Conservation (phyloP, 306 rosid species). For the Sophora flavescens region DNA sequence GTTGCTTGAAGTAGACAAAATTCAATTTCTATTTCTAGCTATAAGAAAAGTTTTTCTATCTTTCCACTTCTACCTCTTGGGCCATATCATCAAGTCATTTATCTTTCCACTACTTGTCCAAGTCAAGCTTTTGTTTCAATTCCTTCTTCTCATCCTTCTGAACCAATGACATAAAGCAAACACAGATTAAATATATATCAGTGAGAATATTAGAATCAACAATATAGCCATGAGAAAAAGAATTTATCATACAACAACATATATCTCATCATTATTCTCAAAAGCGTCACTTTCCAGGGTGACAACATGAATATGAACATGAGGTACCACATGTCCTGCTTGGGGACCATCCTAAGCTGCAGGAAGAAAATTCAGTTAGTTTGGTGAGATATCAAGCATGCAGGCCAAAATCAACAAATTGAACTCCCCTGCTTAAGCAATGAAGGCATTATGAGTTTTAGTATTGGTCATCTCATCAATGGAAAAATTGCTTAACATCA, state of each 20-base stretch:
- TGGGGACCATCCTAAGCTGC: conserved; percentile 85
- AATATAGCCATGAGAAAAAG: conserved; percentile 15
- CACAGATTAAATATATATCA: conserved; percentile 28
- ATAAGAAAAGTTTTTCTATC: conserved; percentile 75
- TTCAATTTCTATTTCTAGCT: conserved; percentile 3
- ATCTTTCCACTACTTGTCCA: conserved; percentile 82
- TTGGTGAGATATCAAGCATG: conserved; percentile 1
- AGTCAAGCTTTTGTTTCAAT: conserved; percentile 76
- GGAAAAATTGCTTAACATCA: conserved; percentile 19
- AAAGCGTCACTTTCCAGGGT: conserved; percentile 82
- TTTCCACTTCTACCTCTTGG: conserved; percentile 70
- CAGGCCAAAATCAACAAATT: conserved; percentile 25
- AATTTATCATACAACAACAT: conserved; percentile 73
- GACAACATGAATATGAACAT: conserved; percentile 88
- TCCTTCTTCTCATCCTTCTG: conserved; percentile 84
- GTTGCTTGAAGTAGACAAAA: conserved; percentile 18
- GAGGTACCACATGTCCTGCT: conserved; percentile 93
- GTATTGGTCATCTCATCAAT: conserved; percentile 34
- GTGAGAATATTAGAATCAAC: conserved; percentile 6
- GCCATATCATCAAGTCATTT: conserved; percentile 80
- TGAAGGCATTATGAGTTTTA: background rate
- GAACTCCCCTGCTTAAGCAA: conserved; percentile 3
- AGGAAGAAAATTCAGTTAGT: conserved; percentile 44
- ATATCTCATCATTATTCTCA: conserved; percentile 85
- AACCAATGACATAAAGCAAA: conserved; percentile 38